Evolutionary conservation across 2,329 filamentous ascomycete species (phyloP), one percentile per base, ranked within the genome.

Genomic region (Herpotrichia juniperi): DNA sequence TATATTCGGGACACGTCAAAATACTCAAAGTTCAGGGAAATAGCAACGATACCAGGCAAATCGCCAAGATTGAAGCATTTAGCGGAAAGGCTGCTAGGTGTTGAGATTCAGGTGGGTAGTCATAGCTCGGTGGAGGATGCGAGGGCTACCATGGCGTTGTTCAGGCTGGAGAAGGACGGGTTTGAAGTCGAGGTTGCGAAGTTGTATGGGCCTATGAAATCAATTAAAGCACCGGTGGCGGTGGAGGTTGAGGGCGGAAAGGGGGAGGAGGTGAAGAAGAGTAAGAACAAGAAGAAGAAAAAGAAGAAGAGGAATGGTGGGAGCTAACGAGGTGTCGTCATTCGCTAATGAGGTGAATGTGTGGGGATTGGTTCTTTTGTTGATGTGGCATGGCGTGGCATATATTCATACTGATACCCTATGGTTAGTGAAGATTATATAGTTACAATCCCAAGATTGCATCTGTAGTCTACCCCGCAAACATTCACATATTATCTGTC

Each of bases 1-100:
- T 88, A 94, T 68, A 87, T 93, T 31, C 82, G 94, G 51, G 93
- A 99, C 71, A 97, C 94, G 16, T 87, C 90, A 60, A 87, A 87
- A 58, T 88, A 91, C 63, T 79, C 85, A 0, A 85, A 84, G 1
- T 97, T 94, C 71, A 83, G 86, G 51, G 87, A 89, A 67, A 66
- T 84, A 82, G 87, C 73, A 78, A 81, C 50, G 74, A 68, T 64
- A 32, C 67, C 69, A 12, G 89, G 90, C 0, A 82, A 83, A 56
- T 88, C 89, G 56, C 90, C 90, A 2, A 84, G 85, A 5, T 69
- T 94, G 61, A 83, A 84, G 68, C 75, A 82, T 48, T 62, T 87
- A 51, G 83, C 82, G 17, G 78, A 79, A 53, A 80, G 83, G 58
- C 73, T 85, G 49, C 62, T 87, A 30, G 85, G 84, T 0, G 64